A percentile compares a stretch with the other conserved stretches of the same genome.
These are phyloP conservation scores for Stagonosporopsis rhizophila DNA, from an alignment of 2,329 filamentous ascomycete genomes.

Conservation along the genomic window DNA sequence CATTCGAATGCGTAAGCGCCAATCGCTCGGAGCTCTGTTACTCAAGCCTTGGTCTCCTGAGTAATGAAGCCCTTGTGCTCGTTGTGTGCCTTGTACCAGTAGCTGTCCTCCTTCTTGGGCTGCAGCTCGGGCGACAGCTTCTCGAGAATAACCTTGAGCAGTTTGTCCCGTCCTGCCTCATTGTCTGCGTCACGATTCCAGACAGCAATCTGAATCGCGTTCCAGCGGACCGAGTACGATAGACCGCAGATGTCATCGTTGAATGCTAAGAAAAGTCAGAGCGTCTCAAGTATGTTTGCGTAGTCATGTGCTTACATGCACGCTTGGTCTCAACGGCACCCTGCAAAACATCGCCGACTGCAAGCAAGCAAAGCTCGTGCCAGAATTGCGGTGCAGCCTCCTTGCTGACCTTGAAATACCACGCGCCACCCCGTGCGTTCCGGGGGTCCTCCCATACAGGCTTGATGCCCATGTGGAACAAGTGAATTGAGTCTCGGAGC, in stretches of 20 bases:
- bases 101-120: conserved; percentile 68
- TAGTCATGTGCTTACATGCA: conserved; percentile 61
- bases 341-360: conserved; percentile 83
- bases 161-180: conserved; percentile 75
- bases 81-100: conserved; percentile 87
- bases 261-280: conserved; percentile 43
- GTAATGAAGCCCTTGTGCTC: conserved; percentile 79
- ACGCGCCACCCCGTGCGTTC: conserved; percentile 84
- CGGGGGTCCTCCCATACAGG: conserved; percentile 86
- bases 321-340: conserved; percentile 67
- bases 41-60: conserved; percentile 18
- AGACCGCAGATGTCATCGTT: conserved; percentile 89
- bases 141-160: conserved; percentile 75
- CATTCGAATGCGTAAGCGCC: not conserved
- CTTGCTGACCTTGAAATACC: conserved; percentile 91
- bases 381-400: conserved; percentile 73
- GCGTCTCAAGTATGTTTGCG: not conserved
- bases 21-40: not conserved
- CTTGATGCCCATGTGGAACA: conserved; percentile 82
- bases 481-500: conserved; percentile 72
- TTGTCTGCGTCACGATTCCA: conserved; percentile 92
- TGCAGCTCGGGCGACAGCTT: conserved; percentile 75
- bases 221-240: conserved; percentile 86
- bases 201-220: conserved; percentile 84
- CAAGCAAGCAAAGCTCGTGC: conserved; percentile 81